Evolutionary conservation across 352 stramenopile species (phyloP), one percentile per base, ranked within the genome.

Genomic region (Peronospora farinosa): DNA sequence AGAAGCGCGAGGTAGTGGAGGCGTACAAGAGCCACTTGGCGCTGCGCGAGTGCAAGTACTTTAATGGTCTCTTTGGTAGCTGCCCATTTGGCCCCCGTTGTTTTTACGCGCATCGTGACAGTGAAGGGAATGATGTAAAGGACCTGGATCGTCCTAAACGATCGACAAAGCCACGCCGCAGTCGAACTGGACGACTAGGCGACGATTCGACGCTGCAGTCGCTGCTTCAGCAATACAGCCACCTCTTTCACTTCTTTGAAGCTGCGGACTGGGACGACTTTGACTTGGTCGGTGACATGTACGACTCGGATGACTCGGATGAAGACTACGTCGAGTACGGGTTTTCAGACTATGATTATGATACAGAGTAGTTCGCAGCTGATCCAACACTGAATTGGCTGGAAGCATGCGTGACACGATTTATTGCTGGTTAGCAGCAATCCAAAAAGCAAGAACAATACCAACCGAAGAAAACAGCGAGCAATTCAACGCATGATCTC

Each of bases 31-130:
- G 61, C 13, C 79, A 90, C 47, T 60, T 90, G 41, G 66, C 77
- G 11, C 57, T 86, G 45, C 76, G 79, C 12, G 75, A 86, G 59
- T 90, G 79, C 73, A 88, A 87, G 48, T 88, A 90, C 57, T 90
- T 90, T 31, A 80, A 77, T 28, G 79, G 79, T 5, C 46, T 62
- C 13, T 66, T 85, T 7, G 77, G 79, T 9, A 87, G 74, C 48
- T 90, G 79, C 35, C 72, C 74, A 15, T 90, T 88, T 46, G 79
- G 79, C 1, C 69, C 63, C 9, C 70, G 84, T 43, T 90, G 79
- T 49, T 88, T 90, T 47, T 90, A 90, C 40, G 79, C 79, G 10
- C 79, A 90, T 40, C 73, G 72, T 11, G 77, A 90, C 47, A 47
- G 57, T 0, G 30, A 67, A 28, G 79, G 79, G 13, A 57, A 49